Base-by-base conservation (phyloP, 2,329 filamentous ascomycete genomes). In the Didymella pinodella region DNA sequence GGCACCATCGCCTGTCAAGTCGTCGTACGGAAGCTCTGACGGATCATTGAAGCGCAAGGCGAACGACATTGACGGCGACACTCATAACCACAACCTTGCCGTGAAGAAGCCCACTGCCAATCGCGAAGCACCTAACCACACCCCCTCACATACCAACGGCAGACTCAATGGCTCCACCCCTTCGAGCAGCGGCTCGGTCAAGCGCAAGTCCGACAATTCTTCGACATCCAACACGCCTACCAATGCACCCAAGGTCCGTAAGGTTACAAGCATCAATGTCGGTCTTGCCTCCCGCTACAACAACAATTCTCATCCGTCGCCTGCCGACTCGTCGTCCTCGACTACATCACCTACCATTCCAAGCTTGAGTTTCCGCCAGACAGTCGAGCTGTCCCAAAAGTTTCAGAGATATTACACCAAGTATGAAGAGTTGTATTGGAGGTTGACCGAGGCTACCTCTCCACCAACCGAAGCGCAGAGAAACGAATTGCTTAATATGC, bases 371-470 rank as follows among this genome's bases (percentile, higher is more conserved):
- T 81, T 78, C 73, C 76, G 74, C 25, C 79, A 81, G 64, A 80
- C 78, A 32, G 73, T 83, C 22, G 76, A 78, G 57, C 66, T 82
- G 26, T 81, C 81, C 2, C 77, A 79, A 64, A 79, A 77, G 48
- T 89, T 88, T 73, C 85, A 86, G 68, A 78, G 77, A 52, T 83
- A 83, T 61, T 88, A 88, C 67, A 82, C 82, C 34, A 82, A 81
- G 56, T 89, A 89, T 66, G 80, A 82, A 65, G 75, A 80, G 66
- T 71, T 87, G 65, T 85, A 88, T 70, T 82, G 83, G 67, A 72
- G 76, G 63, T 66, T 81, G 60, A 73, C 71, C 0, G 77, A 78
- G 40, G 65, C 72, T 11, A 64, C 77, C 31, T 75, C 80, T 54
- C 78, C 82, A 3, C 79, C 83, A 8, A 79, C 77, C 4, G 73